Conservation (phyloP, 2,329 filamentous ascomycete species). For the Rutstroemia sp. region DNA sequence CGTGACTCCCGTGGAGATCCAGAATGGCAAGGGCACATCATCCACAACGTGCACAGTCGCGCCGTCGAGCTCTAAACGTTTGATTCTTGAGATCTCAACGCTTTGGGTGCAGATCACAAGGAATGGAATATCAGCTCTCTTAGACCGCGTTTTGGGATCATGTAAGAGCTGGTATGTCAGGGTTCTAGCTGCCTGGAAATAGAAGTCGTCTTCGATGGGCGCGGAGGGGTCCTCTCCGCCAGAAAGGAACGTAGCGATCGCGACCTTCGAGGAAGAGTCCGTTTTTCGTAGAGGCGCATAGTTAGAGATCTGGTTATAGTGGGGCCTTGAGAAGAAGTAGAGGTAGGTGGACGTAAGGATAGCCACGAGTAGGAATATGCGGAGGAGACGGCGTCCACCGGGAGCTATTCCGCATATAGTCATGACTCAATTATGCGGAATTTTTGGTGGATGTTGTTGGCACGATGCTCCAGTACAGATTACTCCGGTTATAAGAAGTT, state of each 20-base stretch:
- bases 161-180: slow-evolving; percentile 37
- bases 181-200: slow-evolving; percentile 33
- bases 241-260: slow-evolving; percentile 34
- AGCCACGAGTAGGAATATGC: neutral
- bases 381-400: neutral
- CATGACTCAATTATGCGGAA: neutral
- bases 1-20: slow-evolving; percentile 32
- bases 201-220: slow-evolving; percentile 29
- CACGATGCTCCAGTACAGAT: neutral
- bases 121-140: slow-evolving; percentile 23
- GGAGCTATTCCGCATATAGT: neutral
- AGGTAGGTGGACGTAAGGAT: neutral
- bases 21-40: slow-evolving; percentile 29
- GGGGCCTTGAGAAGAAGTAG: neutral
- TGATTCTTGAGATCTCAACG: neutral
- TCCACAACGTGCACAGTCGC: slow-evolving; percentile 33
- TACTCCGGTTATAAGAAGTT: neutral
- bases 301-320: neutral
- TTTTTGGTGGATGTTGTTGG: neutral
- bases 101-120: neutral
- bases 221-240: slow-evolving; percentile 19
- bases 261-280: slow-evolving; percentile 10
- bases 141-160: slow-evolving; percentile 30
- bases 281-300: neutral
- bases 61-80: slow-evolving; percentile 7